These are phyloP conservation scores for Dryadomyces quercus-mongolicae DNA, from an alignment of 2,329 filamentous ascomycete genomes.

Conservation along the genomic window DNA sequence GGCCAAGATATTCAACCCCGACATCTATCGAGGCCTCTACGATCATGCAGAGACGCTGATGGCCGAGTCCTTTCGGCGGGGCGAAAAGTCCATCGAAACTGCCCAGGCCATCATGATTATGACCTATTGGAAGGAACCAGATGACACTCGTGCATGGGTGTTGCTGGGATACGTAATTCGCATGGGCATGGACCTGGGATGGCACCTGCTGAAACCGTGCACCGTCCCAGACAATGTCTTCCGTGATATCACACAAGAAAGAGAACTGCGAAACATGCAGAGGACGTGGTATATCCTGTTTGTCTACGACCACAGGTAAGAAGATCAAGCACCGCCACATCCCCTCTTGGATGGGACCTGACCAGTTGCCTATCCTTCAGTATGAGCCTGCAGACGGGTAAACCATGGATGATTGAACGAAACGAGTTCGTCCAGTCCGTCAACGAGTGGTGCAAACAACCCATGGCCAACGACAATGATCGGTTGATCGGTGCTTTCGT, in stretches of 20 bases:
- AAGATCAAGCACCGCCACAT: too few relatives aligned
- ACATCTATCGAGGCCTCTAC: not conserved
- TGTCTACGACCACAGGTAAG: not conserved
- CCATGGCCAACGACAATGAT: conserved; percentile 13
- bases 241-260: not conserved
- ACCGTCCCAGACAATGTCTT: too few relatives aligned
- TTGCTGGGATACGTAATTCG: conserved; percentile 26
- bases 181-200: conserved; percentile 17
- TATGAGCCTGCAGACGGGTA: conserved; percentile 28
- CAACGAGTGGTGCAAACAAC: conserved; percentile 21
- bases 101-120: conserved; percentile 25
- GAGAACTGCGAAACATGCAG: not conserved
- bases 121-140: conserved; percentile 30
- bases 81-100: conserved; percentile 24
- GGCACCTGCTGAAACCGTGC: not conserved
- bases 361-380: too few relatives aligned
- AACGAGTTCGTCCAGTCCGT: conserved; percentile 24
- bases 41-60: conserved; percentile 12
- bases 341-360: too few relatives aligned
- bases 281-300: not conserved
- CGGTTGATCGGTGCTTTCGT: not conserved
- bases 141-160: conserved; percentile 26
- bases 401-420: conserved; percentile 28
- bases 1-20: not conserved
- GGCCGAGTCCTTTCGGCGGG: conserved; percentile 18